These are phyloP conservation scores for Microdochium bolleyi DNA, from an alignment of 2,329 filamentous ascomycete species.

Conservation along the genomic window DNA sequence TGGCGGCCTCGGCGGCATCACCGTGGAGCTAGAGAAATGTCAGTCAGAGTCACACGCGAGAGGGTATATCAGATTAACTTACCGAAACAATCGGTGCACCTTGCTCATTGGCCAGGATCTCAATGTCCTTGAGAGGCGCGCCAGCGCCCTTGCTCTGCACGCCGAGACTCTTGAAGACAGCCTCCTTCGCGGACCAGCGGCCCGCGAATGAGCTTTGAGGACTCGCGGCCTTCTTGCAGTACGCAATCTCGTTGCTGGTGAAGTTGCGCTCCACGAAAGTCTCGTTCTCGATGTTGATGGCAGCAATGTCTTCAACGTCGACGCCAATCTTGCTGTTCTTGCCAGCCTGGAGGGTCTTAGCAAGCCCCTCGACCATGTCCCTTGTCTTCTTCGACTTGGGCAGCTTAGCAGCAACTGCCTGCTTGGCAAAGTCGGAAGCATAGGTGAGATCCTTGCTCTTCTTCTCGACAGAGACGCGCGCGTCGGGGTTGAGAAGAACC, in stretches of 20 bases:
- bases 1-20: constrained; percentile 74
- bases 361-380: constrained; percentile 70
- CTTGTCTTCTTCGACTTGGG: constrained; percentile 54
- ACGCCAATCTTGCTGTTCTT: constrained; percentile 77
- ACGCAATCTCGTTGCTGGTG: constrained; percentile 72
- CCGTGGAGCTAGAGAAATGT: constrained; percentile 65
- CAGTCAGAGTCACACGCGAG: constrained; percentile 19
- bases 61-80: constrained; percentile 32
- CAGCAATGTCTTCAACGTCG: constrained; percentile 81
- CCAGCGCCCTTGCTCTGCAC: constrained; percentile 82
- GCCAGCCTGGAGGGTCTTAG: constrained; percentile 43
- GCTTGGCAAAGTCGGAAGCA: constrained; percentile 61
- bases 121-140: constrained; percentile 87
- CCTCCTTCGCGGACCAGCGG: constrained; percentile 96
- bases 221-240: constrained; percentile 73
- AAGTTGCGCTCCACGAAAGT: constrained; percentile 96
- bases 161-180: constrained; percentile 94
- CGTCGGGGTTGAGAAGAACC: constrained; percentile 90
- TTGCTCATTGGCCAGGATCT: constrained; percentile 73
- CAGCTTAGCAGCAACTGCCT: constrained; percentile 40
- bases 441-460: constrained; percentile 76
- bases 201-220: constrained; percentile 90
- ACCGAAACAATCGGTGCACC: constrained; percentile 82
- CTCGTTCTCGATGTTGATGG: constrained; percentile 88
- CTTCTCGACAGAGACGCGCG: constrained; percentile 77